These are phyloP conservation scores for Hypoxylon sp. DNA, from an alignment of 2,329 filamentous ascomycete species.

Conservation along the genomic window DNA sequence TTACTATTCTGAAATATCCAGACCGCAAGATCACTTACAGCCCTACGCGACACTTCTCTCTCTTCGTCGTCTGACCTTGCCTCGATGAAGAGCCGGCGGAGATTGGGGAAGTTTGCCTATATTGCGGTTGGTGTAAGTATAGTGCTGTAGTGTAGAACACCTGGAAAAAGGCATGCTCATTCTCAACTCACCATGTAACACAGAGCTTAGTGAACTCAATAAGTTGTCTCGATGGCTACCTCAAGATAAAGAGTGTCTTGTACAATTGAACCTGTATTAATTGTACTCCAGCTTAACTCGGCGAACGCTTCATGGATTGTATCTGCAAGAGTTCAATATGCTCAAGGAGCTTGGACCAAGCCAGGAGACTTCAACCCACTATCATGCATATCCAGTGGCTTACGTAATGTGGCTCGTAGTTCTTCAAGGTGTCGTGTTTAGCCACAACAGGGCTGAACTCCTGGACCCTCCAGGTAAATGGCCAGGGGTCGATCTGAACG, in stretches of 20 bases:
- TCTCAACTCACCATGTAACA: conserved; percentile 33
- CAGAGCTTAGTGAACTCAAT: background rate
- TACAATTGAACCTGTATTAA: background rate
- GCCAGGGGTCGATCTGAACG: conserved; percentile 35
- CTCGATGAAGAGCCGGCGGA: conserved; percentile 96
- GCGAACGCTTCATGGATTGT: background rate
- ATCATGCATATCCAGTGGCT: background rate
- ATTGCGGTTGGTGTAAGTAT: background rate
- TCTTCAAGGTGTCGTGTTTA: background rate
- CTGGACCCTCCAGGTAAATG: conserved; percentile 17
- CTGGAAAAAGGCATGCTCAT: background rate
- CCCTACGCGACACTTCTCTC: conserved; percentile 92
- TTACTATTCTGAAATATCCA: background rate
- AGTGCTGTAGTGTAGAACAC: background rate
- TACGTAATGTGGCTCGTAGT: conserved; percentile 4
- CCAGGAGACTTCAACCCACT: background rate
- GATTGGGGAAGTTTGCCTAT: conserved; percentile 87
- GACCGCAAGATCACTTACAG: conserved; percentile 70
- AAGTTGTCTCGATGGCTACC: background rate
- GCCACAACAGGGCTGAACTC: conserved; percentile 8
- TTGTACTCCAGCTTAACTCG: background rate
- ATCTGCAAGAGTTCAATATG: background rate
- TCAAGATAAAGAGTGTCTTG: background rate
- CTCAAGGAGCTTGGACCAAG: conserved; percentile 14
- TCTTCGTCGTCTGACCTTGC: conserved; percentile 94